A percentile compares a stretch with the other conserved stretches of the same genome.
Conservation (phyloP, 257 asterid genomes). For the Vinca minor region DNA sequence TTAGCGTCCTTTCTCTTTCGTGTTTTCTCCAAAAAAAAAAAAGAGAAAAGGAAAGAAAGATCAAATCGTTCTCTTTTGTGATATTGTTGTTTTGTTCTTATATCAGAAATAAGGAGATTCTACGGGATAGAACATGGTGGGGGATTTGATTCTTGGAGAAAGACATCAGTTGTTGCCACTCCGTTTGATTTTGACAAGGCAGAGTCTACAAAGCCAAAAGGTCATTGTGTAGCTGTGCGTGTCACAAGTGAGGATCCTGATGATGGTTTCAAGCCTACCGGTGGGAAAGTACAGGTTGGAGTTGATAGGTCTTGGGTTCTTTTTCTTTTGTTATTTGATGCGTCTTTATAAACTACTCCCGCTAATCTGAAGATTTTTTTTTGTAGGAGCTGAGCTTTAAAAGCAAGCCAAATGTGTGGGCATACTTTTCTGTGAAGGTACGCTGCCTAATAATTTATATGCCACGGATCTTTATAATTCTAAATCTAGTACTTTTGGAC, state of each 20-base stretch:
- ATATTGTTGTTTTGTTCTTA: conserved; percentile 13
- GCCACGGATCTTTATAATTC: conserved; percentile 12
- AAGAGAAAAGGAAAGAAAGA: conserved; percentile 68
- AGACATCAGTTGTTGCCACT: conserved; percentile 62
- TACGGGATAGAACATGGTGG: conserved; percentile 93
- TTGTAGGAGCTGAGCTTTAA: conserved; percentile 92
- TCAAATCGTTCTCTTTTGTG: conserved; percentile 3
- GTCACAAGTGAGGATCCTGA: conserved; percentile 99
- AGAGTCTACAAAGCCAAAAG: conserved; percentile 80
- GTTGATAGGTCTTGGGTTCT: conserved; percentile 4
- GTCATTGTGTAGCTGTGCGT: conserved; percentile 98
- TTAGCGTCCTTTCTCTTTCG: conserved; percentile 13
- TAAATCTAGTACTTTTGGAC: conserved; percentile 36
- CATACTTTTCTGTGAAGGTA: conserved; percentile 99
- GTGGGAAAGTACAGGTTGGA: conserved; percentile 96
- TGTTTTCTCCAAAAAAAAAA: conserved; percentile 95
- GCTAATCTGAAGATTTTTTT: conserved; percentile 19
- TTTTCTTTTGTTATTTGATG: conserved; percentile 13
- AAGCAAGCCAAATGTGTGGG: conserved; percentile 99
- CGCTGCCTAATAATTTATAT: conserved; percentile 8
- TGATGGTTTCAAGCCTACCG: conserved; percentile 98
- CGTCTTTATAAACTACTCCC: conserved; percentile 15
- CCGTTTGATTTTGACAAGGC: conserved; percentile 92
- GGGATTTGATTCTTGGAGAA: conserved; percentile 97
- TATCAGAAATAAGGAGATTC: conserved; percentile 76